These are phyloP conservation scores for Helianthus tuberosus DNA, from an alignment of 129 eudicot species.

Conservation along the genomic window DNA sequence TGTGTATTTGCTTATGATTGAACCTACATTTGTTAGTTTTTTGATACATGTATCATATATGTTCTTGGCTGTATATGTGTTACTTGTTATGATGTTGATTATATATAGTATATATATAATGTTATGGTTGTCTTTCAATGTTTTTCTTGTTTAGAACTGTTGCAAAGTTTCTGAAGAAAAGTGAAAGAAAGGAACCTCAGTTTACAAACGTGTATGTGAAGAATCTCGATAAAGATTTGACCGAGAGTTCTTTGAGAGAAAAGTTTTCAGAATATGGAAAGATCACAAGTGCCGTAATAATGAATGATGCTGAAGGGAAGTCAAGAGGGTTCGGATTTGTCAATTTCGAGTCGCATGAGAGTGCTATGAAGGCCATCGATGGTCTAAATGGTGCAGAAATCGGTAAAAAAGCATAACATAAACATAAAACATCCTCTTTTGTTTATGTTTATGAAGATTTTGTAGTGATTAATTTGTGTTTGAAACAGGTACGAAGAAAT, in stretches of 20 bases:
- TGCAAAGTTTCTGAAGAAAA: conserved; percentile 33
- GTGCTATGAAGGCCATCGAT: conserved; percentile 49
- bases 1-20: not conserved
- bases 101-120: not conserved
- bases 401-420: not conserved
- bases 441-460: not conserved
- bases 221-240: conserved; percentile 39
- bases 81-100: not conserved
- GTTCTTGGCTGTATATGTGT: not conserved
- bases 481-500: conserved; percentile 44
- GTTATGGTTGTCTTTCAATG: not conserved
- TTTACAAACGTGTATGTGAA: conserved; percentile 54
- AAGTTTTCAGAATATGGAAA: conserved; percentile 49
- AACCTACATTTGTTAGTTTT: not conserved
- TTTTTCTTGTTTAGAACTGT: conserved; percentile 4
- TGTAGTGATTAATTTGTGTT: not conserved
- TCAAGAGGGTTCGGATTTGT: conserved; percentile 66
- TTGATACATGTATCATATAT: too few relatives aligned
- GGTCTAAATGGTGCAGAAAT: conserved; percentile 10
- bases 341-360: conserved; percentile 45
- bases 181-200: conserved; percentile 44
- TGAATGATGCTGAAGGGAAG: conserved; percentile 50
- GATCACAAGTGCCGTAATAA: conserved; percentile 40
- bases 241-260: conserved; percentile 39
- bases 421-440: not conserved